Base-by-base conservation (phyloP, 306 rosid species). In the Pterocarpus macrocarpus region DNA sequence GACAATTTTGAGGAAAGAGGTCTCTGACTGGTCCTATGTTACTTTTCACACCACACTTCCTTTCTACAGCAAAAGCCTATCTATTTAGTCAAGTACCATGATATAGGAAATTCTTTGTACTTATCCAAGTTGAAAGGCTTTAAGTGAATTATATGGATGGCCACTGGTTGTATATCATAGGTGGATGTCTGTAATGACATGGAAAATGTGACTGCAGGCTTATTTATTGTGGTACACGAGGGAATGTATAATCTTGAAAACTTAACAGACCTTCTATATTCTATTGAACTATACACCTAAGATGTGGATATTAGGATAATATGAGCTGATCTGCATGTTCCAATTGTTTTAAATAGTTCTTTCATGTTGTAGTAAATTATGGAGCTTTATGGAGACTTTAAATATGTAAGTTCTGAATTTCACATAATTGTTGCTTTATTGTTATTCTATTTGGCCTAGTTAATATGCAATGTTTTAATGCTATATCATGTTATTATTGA, bases 1-100 rank as follows among this genome's bases (percentile, higher is more conserved):
- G 78, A 86, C 90, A 47, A 87, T 90, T 70, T 84, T 92, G 88
- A 82, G 90, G 75, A 87, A 92, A 89, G 94, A 92, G 97, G 97
- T 92, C 30, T 22, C 28, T 59, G 39, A 35, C 44, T 59, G 7
- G 50, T 73, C 72, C 38, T 63, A 65, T 50, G 39, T 36, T 72
- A 22, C 80, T 34, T 82, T 75, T 76, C 56, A 57, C 49, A 58
- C 15, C 64, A 44, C 56, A 62, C 13, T 32, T 55, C 61, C 30
- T 65, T 35, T 64, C 28, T 44, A 57, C 11, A 39, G 11, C 28
- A 5, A 49, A 9, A 49, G 17, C 70, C n/a, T 63, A 50, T 36
- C 12, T 30, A 53, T 70, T 70, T 41, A 15, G 34, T 47, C 34
- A 61, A 22, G 38, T n/a, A 22, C 61, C 44, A 34, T 17, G 61